Base-by-base conservation (phyloP, 495 filamentous ascomycete genomes). In the Pyronema omphalodes region DNA sequence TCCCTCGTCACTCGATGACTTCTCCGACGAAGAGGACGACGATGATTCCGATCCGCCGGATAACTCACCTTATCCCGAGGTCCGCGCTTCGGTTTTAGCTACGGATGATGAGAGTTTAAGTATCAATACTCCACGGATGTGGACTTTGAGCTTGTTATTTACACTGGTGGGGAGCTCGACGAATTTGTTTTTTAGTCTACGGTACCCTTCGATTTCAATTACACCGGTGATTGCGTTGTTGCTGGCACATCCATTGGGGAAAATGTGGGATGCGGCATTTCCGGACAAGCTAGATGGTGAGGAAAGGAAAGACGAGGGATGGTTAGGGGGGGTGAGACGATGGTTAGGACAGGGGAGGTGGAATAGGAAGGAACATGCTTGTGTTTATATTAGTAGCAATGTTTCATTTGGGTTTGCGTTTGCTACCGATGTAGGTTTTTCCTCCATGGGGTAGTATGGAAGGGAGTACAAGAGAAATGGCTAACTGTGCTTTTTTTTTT, bases 351-450 rank as follows among this genome's bases (percentile, higher is more conserved):
- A 87, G 59, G 84, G 84, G 3, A 73, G 70, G 35, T 89, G 84
- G 84, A 89, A 89, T 62, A 79, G 84, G 59, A 88, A 89, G 64
- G 84, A 89, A 65, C 84, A 89, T 67, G 81, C 76, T 50, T 89
- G 84, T 66, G 82, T 89, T 52, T 89, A 88, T 60, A 84, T 88
- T 59, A 84, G 80, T 71, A 88, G 85, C 67, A 89, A 89, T 66
- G 83, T 89, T 29, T 85, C 84, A n/a, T 89, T 89, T 61, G 85
- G 84, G 0, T 89, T 89, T 69, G 84, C 84, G 19, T 89, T 88
- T 67, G 81, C 81, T 44, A 86, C 82, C 37, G 82, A 86, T 67
- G 78, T 74, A 59, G 54, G 70, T 46, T 19, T 44, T 46, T 44
- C 23, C n/a, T 52, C n/a, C 35, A 36, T 44, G 34, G 15, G 17